Conservation (phyloP, 441 rosid genomes). For the Euphorbia schlechtendalii region DNA sequence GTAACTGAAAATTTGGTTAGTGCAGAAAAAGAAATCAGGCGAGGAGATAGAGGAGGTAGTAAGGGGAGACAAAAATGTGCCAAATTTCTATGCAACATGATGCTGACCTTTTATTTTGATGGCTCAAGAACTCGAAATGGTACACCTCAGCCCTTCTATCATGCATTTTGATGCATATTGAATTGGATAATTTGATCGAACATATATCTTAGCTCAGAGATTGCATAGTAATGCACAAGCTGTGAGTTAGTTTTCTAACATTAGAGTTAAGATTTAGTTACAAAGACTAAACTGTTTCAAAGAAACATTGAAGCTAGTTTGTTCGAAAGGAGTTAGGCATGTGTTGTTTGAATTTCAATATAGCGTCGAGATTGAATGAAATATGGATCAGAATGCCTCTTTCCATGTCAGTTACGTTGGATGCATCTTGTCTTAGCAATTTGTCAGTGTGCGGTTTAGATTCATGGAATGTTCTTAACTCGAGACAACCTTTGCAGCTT, state of each 20-base stretch:
- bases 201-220: background rate
- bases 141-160: slow-evolving; percentile 17
- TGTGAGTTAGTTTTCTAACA: background rate
- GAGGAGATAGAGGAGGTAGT: slow-evolving; percentile 37
- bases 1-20: slow-evolving; percentile 18
- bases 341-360: background rate
- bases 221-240: background rate
- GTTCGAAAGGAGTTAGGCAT: background rate
- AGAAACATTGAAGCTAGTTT: background rate
- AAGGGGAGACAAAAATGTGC: slow-evolving; percentile 71
- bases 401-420: background rate
- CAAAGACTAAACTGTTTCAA: background rate
- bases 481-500: slow-evolving; percentile 40
- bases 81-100: slow-evolving; percentile 91
- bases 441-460: background rate
- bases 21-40: too few relatives aligned
- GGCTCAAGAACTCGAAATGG: slow-evolving; percentile 96
- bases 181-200: background rate
- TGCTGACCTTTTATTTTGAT: slow-evolving; percentile 92
- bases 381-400: background rate
- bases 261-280: background rate
- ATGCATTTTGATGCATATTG: background rate
- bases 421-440: background rate
- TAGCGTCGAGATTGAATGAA: background rate
- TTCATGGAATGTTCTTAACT: slow-evolving; percentile 1